Evolutionary conservation across 1,284 basidiomycete species (phyloP), one percentile per base, ranked within the genome.

Genomic region (Marasmius sp.): DNA sequence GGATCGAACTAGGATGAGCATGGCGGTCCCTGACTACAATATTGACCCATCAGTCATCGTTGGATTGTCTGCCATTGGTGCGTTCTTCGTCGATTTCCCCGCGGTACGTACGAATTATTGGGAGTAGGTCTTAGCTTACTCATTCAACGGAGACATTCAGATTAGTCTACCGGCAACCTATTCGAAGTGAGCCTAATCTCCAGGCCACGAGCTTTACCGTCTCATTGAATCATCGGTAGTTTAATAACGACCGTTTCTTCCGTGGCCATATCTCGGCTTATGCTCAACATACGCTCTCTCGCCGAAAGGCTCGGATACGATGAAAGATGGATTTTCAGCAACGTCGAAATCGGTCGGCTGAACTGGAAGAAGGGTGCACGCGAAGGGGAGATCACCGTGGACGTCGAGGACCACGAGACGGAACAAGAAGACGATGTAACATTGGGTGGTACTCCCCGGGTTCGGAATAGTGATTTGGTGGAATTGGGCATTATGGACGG

Each of bases 331-430:
- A 57, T 43, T 5, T 47, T 57, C 41, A 43, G 36, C 33, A 41
- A 57, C 41, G 56, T 57, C 12, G 41, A 57, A 47, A 43, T 57
- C 5, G 16, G 34, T 8, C 56, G 56, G n/a, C 56, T 57, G 39
- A 41, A 34, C 34, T 57, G 56, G 56, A 57, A 47, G 39, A 57
- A 47, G 41, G 56, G 56, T 14, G 11, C 14, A 34, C 50, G 50
- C 11, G 50, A 52, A 36, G 50, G 50, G 9, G 50, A 52, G 50
- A 54, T 54, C 14, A 38, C 38, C 20, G 52, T 54, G 9, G 52
- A 54, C 14, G 52, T 54, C 12, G 27, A 54, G 10, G 52, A 54
- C 9, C 52, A 54, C 38, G 9, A 18, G 6, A 27, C 18, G 3
- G 48, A 18, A 3, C 50, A 22, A 27, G 27, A 27, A 8, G 45